Evolutionary conservation across 768 basidiomycete genomes (phyloP).

Genomic region (Lactarius hengduanensis): DNA sequence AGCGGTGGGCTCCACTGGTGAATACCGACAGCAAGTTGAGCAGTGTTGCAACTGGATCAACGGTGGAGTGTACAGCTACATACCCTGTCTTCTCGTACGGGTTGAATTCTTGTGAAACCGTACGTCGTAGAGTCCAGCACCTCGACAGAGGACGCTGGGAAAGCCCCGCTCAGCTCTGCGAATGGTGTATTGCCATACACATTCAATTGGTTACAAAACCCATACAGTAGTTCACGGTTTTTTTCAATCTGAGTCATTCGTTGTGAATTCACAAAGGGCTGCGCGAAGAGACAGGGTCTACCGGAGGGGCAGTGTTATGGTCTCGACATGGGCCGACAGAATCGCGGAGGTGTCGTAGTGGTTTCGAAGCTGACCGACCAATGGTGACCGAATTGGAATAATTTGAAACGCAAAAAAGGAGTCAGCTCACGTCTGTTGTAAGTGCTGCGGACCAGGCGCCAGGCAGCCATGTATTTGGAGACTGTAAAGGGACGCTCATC

Average conservation of each 20-base stretch:
- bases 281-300: constrained; percentile 12
- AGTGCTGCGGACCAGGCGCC: constrained; percentile 34
- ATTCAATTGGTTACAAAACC: constrained; percentile 48
- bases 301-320: constrained; percentile 38
- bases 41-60: not conserved
- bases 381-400: not conserved
- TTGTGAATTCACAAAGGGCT: not conserved
- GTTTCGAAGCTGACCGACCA: constrained; percentile 27
- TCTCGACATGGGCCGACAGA: constrained; percentile 40
- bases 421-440: constrained; percentile 31
- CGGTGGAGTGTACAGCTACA: constrained; percentile 6
- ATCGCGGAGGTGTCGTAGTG: constrained; percentile 38
- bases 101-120: constrained; percentile 43
- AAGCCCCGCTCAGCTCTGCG: constrained; percentile 53
- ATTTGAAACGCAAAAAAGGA: not conserved
- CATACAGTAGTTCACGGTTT: constrained; percentile 40
- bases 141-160: constrained; percentile 42
- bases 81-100: constrained; percentile 1
- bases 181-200: constrained; percentile 55
- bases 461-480: constrained; percentile 33
- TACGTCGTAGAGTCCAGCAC: constrained; percentile 34
- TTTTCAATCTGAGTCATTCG: constrained; percentile 37
- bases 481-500: constrained; percentile 35
- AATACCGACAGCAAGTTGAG: constrained; percentile 10
- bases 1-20: constrained; percentile 32